Conservation (phyloP, 768 basidiomycete species). For the Leccinum truebloodii region DNA sequence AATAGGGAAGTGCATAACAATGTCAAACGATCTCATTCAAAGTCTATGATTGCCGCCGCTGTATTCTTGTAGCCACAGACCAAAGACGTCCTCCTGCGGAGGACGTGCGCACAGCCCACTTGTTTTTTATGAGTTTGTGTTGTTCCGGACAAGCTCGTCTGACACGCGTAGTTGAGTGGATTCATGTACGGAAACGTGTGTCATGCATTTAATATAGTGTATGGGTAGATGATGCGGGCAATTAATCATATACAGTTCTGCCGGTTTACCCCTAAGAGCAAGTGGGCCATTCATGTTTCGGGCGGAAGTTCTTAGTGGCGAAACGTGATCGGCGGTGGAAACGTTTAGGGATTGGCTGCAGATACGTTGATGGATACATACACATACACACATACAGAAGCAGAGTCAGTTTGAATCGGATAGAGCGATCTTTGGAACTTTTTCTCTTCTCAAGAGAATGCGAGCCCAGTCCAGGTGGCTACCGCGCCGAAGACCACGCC, state of each 20-base stretch:
- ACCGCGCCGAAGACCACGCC: slow-evolving; percentile 63
- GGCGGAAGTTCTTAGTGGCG: neutral
- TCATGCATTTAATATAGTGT: slow-evolving; percentile 1
- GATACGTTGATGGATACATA: neutral
- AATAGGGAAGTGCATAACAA: slow-evolving; percentile 19
- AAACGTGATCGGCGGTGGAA: slow-evolving; percentile 8
- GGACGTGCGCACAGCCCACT: slow-evolving; percentile 5
- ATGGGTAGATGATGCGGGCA: neutral
- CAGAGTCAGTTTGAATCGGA: neutral
- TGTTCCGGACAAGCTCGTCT: neutral
- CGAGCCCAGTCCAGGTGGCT: slow-evolving; percentile 59
- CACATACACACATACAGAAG: neutral
- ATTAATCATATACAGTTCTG: neutral
- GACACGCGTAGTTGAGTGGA: neutral
- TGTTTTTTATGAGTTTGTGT: neutral
- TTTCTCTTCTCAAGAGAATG: slow-evolving; percentile 41
- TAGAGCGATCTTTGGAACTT: neutral
- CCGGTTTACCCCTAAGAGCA: slow-evolving; percentile 2
- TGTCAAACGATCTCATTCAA: slow-evolving; percentile 16
- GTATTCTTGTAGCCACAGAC: neutral
- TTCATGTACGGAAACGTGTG: slow-evolving; percentile 1
- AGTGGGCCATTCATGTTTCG: neutral
- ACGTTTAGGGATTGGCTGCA: neutral
- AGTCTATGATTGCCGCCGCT: neutral
- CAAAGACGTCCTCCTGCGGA: neutral